Evolutionary conservation across 1,284 basidiomycete genomes (phyloP), one percentile per base, ranked within the genome.

Genomic region (Sporisorium reilianum): DNA sequence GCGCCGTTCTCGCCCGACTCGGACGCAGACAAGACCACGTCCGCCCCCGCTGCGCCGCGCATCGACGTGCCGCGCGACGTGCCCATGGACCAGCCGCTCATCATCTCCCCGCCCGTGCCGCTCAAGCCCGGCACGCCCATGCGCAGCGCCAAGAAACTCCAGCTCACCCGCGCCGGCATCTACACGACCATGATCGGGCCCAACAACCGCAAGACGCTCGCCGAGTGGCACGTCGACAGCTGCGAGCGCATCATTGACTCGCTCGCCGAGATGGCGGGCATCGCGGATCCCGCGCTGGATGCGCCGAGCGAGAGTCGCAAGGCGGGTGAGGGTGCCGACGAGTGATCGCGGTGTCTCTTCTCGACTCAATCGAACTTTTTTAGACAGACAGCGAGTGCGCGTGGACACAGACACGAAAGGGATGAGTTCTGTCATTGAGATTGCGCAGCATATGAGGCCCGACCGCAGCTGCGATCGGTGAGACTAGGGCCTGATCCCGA

Each of bases 181-280:
- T 84, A 77, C 41, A 80, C 83, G 18, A 75, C 74, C 20, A 79
- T 79, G 58, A 79, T 84, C 10, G 83, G 83, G 5, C 74, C 82
- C 16, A 75, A 64, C 48, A 74, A 71, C 16, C 72, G 82, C 25
- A 81, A 82, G 65, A 84, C 83, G 50, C 58, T 84, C 18, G 83
- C 83, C 0, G 69, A 75, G 30, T 84, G 81, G 80, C 83, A 84
- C 26, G 77, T 84, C 1, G 77, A 78, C 49, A 64, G 69, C 30
- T 75, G 75, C 12, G 64, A 79, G 25, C 55, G 75, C 20, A 68
- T 84, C 34, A 81, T 84, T n/a, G 79, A 75, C 49, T 56, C 64
- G 7, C 53, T 84, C 12, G 72, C 75, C 5, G 80, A 77, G 41
- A 82, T 84, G 81, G 82, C 81, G 11, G 78, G 69, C 1, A 32